These are phyloP conservation scores for Pleomassaria siparia DNA, from an alignment of 2,329 filamentous ascomycete genomes.

Conservation along the genomic window DNA sequence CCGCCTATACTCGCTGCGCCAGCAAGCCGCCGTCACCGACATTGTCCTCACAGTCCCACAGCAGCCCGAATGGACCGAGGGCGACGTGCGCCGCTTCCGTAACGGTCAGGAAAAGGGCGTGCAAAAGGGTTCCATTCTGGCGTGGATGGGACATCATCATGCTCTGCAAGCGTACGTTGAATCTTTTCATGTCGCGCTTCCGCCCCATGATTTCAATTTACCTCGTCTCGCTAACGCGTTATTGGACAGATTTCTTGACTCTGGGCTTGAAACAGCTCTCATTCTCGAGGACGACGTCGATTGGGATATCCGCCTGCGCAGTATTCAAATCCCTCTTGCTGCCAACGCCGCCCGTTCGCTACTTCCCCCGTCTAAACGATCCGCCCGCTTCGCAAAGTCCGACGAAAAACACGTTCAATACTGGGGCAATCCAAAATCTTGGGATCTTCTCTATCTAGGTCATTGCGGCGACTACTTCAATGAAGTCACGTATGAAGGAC, in stretches of 20 bases:
- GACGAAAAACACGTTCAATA: slow-evolving; percentile 35
- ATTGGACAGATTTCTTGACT: slow-evolving; percentile 44
- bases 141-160: slow-evolving; percentile 49
- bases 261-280: slow-evolving; percentile 44
- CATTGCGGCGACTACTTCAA: slow-evolving; percentile 49
- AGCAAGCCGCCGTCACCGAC: slow-evolving; percentile 46
- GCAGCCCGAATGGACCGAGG: slow-evolving; percentile 47
- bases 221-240: slow-evolving; percentile 7
- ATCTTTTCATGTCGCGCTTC: no score
- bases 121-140: slow-evolving; percentile 44
- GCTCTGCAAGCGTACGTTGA: slow-evolving; percentile 41
- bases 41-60: slow-evolving; percentile 46
- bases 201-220: neutral
- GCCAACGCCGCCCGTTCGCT: slow-evolving; percentile 44
- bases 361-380: slow-evolving; percentile 30
- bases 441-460: slow-evolving; percentile 49
- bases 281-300: slow-evolving; percentile 51
- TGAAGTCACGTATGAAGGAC: slow-evolving; percentile 33
- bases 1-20: slow-evolving; percentile 43
- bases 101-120: slow-evolving; percentile 35
- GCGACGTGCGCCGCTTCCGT: slow-evolving; percentile 42
- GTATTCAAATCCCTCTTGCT: slow-evolving; percentile 45
- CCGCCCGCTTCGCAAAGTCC: slow-evolving; percentile 20
- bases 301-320: slow-evolving; percentile 49
- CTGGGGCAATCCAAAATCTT: slow-evolving; percentile 43